These are phyloP conservation scores for Crithidia expoeki DNA, from an alignment of 208 protist species.

Conservation along the genomic window DNA sequence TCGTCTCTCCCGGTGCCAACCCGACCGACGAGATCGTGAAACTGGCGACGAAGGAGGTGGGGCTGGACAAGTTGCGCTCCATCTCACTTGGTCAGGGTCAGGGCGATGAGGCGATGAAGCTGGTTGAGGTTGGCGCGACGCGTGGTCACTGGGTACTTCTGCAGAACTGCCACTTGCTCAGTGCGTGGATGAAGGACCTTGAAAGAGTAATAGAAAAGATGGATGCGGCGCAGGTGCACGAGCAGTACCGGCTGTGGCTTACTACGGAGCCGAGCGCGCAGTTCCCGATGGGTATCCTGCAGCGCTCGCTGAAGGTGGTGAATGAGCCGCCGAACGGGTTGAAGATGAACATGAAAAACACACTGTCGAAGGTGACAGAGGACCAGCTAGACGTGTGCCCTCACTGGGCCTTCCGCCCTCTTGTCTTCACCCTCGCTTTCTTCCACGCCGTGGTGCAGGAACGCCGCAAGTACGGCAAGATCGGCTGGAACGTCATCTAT, in stretches of 20 bases:
- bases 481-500: slow-evolving; percentile 99
- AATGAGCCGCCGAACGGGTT: slow-evolving; percentile 99
- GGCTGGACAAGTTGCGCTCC: slow-evolving; percentile 93
- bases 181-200: slow-evolving; percentile 97
- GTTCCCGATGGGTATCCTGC: slow-evolving; percentile 98
- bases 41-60: slow-evolving; percentile 95
- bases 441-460: slow-evolving; percentile 99
- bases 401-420: slow-evolving; percentile 96
- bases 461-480: slow-evolving; percentile 97
- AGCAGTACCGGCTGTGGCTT: slow-evolving; percentile 98
- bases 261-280: slow-evolving; percentile 98
- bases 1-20: slow-evolving; percentile 98
- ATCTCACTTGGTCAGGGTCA: slow-evolving; percentile 98
- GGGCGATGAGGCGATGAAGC: slow-evolving; percentile 94
- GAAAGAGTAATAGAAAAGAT: slow-evolving; percentile 98
- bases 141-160: slow-evolving; percentile 99
- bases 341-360: slow-evolving; percentile 98
- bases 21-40: slow-evolving; percentile 98
- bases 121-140: slow-evolving; percentile 94
- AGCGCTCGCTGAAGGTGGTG: slow-evolving; percentile 97
- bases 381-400: slow-evolving; percentile 94
- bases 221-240: slow-evolving; percentile 93
- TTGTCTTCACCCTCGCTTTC: slow-evolving; percentile 98
- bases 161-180: slow-evolving; percentile 99
- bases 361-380: slow-evolving; percentile 96